A percentile compares a stretch with the other conserved stretches of the same genome.
Evolutionary conservation across 2,329 filamentous ascomycete genomes (phyloP).

Genomic region (Penicillium sp.): DNA sequence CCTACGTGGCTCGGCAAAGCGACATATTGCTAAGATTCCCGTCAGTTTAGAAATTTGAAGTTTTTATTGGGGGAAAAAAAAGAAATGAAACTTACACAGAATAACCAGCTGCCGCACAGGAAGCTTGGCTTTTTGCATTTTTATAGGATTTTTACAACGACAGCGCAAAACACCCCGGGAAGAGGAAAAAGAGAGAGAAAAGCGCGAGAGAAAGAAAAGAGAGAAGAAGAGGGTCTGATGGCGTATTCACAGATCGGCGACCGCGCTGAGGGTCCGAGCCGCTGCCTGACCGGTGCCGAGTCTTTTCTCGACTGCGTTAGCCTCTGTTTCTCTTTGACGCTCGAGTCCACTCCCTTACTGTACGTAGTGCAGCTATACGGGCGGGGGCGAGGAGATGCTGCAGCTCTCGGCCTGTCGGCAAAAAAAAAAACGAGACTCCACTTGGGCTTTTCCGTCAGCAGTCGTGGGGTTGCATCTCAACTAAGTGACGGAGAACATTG

Average conservation of each 20-base stretch:
- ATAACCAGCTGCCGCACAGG: slow-evolving; percentile 79
- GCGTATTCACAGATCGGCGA: slow-evolving; percentile 9
- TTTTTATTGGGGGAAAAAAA: not conserved
- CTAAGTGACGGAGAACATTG: not conserved
- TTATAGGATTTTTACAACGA: not conserved
- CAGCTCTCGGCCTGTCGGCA: slow-evolving; percentile 5
- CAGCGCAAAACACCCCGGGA: not conserved
- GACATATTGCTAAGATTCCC: slow-evolving; percentile 67
- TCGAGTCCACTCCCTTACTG: no score
- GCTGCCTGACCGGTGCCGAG: slow-evolving; percentile 13
- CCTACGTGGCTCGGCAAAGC: slow-evolving; percentile 73
- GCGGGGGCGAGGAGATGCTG: not conserved
- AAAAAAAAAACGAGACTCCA: slow-evolving; percentile 8
- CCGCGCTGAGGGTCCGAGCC: slow-evolving; percentile 7
- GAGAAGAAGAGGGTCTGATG: not conserved
- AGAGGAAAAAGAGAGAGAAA: slow-evolving; percentile 5
- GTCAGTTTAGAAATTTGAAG: not conserved
- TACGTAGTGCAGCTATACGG: not conserved
- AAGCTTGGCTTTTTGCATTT: slow-evolving; percentile 63
- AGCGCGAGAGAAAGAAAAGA: not conserved
- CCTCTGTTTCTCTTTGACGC: not conserved
- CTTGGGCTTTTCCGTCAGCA: not conserved
- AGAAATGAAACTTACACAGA: slow-evolving; percentile 62
- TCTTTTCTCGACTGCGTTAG: not conserved
- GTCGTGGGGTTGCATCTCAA: slow-evolving; percentile 1